Conservation (phyloP, 2,329 filamentous ascomycete species). For the Cercospora sojina region DNA sequence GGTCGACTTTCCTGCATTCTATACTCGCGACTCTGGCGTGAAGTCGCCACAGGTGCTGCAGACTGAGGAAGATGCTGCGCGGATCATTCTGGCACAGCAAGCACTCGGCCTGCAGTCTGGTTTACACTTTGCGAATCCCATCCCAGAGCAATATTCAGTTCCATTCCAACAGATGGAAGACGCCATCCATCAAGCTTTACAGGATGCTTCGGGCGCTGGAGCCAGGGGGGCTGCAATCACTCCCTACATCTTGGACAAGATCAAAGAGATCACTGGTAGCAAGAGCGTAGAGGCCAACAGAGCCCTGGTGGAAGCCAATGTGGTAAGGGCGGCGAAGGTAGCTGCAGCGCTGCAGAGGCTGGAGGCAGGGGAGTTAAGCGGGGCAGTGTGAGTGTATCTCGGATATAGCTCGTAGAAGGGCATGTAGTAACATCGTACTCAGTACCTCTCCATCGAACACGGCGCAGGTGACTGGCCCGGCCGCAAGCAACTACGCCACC, state of each 20-base stretch:
- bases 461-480: neutral
- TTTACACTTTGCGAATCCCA: conserved; percentile 84
- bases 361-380: conserved; percentile 39
- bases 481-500: neutral
- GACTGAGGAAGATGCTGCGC: conserved; percentile 77
- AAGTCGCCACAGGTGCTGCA: conserved; percentile 74
- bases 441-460: neutral
- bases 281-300: conserved; percentile 73
- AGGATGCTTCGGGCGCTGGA: conserved; percentile 63
- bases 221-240: conserved; percentile 76
- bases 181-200: conserved; percentile 67
- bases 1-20: conserved; percentile 91
- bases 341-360: conserved; percentile 62
- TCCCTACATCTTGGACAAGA: conserved; percentile 75
- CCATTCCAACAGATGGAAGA: conserved; percentile 68
- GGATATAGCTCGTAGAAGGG: neutral
- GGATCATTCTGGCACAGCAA: conserved; percentile 80
- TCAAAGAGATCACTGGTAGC: conserved; percentile 73
- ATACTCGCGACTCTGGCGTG: conserved; percentile 80
- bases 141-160: conserved; percentile 69
- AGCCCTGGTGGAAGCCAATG: conserved; percentile 66
- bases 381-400: conserved; percentile 22
- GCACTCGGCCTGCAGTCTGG: conserved; percentile 72
- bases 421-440: conserved; percentile 5
- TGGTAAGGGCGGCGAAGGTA: conserved; percentile 62